Percentiles rank a stretch among this genome's conserved stretches.
These are phyloP conservation scores for Gelatoporia subvermispora DNA, from an alignment of 768 basidiomycete species.

Conservation along the genomic window DNA sequence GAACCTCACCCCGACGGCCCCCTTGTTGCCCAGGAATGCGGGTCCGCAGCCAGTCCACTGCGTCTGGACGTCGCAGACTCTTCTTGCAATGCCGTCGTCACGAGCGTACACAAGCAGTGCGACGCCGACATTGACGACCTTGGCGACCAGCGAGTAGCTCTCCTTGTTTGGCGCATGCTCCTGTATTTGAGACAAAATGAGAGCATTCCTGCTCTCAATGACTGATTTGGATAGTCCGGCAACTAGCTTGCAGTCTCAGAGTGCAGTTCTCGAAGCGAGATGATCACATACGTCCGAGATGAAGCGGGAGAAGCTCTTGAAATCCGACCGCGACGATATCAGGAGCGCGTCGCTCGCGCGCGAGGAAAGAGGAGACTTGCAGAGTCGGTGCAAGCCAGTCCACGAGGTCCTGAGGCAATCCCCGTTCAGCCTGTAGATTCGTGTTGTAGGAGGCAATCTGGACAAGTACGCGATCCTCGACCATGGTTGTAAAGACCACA, in stretches of 20 bases:
- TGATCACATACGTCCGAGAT: constrained; percentile 70
- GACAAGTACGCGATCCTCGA: constrained; percentile 43
- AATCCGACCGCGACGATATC: constrained; percentile 90
- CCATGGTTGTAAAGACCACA: constrained; percentile 5
- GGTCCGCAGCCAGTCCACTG: constrained; percentile 73
- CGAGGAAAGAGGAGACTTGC: constrained; percentile 68
- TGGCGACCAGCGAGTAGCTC: constrained; percentile 72
- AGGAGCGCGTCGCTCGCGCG: constrained; percentile 60
- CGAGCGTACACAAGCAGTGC: constrained; percentile 84
- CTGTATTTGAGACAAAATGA: constrained; percentile 74
- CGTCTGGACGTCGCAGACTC: constrained; percentile 62
- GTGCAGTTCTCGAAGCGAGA: neutral
- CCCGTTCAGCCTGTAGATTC: constrained; percentile 72
- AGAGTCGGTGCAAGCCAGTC: constrained; percentile 88
- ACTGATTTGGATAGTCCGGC: constrained; percentile 71
- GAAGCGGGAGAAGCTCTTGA: constrained; percentile 88
- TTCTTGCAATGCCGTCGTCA: constrained; percentile 59
- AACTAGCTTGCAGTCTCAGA: constrained; percentile 39
- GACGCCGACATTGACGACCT: constrained; percentile 80
- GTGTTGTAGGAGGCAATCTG: constrained; percentile 91
- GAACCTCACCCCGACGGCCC: constrained; percentile 86
- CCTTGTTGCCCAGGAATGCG: constrained; percentile 89
- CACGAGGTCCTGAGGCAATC: constrained; percentile 79
- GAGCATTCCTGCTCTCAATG: constrained; percentile 60
- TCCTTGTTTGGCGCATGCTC: constrained; percentile 67